phyloP scores from a whole-genome alignment of 2,329 filamentous ascomycete species.

The Fusarium acutatum region DNA sequence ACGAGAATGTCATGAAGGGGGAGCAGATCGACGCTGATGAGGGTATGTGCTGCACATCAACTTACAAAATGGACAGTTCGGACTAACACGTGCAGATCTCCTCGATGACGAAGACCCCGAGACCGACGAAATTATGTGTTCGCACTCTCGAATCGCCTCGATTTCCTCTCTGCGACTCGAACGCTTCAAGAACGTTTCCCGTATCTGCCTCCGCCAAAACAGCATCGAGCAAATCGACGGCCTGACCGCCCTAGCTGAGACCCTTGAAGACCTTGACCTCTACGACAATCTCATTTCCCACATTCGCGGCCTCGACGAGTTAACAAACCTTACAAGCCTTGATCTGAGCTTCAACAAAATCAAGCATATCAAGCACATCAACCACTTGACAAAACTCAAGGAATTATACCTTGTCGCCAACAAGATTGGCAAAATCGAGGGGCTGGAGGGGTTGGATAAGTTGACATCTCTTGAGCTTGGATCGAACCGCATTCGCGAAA shows the following conservation, averaged over 20 bases:
- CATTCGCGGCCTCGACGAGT: slow-evolving; percentile 81
- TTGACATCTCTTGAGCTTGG: slow-evolving; percentile 89
- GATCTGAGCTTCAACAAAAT: slow-evolving; percentile 99
- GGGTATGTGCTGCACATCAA: slow-evolving; percentile 56
- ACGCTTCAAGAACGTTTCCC: slow-evolving; percentile 78
- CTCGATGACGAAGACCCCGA: slow-evolving; percentile 68
- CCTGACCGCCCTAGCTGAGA: slow-evolving; percentile 70
- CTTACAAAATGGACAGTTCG: not conserved
- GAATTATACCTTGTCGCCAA: slow-evolving; percentile 96
- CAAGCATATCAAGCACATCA: slow-evolving; percentile 93
- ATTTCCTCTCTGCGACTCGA: slow-evolving; percentile 82
- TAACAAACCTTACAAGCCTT: slow-evolving; percentile 78
- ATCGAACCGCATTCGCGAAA: slow-evolving; percentile 89
- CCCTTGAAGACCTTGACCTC: slow-evolving; percentile 85
- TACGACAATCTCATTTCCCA: slow-evolving; percentile 96
- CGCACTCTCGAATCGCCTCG: slow-evolving; percentile 85
- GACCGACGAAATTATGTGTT: slow-evolving; percentile 83
- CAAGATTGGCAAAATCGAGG: slow-evolving; percentile 89
- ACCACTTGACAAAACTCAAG: slow-evolving; percentile 77
- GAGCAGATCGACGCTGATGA: slow-evolving; percentile 85
- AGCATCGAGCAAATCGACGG: slow-evolving; percentile 83
- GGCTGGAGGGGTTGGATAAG: slow-evolving; percentile 76
- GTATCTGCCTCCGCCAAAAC: slow-evolving; percentile 93
- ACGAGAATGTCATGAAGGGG: slow-evolving; percentile 72
- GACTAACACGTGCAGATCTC: slow-evolving; percentile 56